Conservation (phyloP, 345 rosid genomes). For the Gynandropsis gynandra region DNA sequence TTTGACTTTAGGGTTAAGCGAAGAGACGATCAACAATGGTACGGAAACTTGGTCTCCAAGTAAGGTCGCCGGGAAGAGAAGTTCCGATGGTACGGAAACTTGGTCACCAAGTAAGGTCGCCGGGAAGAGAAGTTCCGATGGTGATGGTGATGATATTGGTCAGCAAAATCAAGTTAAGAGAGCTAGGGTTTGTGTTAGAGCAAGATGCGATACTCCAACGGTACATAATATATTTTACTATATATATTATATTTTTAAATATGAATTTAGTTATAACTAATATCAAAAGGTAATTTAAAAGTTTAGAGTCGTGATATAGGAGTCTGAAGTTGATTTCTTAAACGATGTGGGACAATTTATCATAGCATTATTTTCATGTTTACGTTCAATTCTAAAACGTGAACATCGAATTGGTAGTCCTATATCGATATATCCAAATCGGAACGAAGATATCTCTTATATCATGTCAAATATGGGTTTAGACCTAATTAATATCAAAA, state of each 20-base stretch:
- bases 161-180: conserved; percentile 63
- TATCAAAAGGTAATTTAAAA: too few species aligned
- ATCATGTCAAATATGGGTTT: too few species aligned
- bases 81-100: conserved; percentile 30
- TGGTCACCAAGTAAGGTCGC: conserved; percentile 44
- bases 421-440: too few species aligned
- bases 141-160: conserved; percentile 45
- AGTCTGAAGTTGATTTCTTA: too few species aligned
- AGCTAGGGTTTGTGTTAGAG: conserved; percentile 84
- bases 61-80: conserved; percentile 31
- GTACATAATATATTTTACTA: conserved; percentile 33
- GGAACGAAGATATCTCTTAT: too few species aligned
- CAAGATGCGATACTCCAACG: conserved; percentile 83
- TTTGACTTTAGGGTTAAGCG: conserved; percentile 42
- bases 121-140: conserved; percentile 25
- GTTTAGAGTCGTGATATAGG: too few species aligned
- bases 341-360: too few species aligned
- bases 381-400: too few species aligned
- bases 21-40: not conserved
- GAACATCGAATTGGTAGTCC: too few species aligned
- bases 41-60: conserved; percentile 11
- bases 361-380: too few species aligned
- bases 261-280: too few species aligned
- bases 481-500: too few species aligned
- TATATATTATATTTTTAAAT: not conserved